phyloP scores from a whole-genome alignment of 208 protist genomes.

The Leishmania lainsoni region DNA sequence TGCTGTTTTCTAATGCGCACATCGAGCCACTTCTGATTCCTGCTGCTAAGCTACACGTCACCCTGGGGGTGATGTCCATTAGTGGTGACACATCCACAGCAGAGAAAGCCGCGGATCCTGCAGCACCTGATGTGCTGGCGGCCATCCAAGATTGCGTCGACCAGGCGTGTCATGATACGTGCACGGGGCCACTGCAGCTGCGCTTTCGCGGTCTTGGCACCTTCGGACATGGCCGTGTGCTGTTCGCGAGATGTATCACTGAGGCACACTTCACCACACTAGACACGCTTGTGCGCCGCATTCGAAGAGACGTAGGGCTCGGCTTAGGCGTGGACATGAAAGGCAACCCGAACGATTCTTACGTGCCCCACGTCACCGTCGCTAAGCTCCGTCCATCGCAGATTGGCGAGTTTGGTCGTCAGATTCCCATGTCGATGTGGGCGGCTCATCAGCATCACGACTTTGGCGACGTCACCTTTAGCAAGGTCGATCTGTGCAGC shows the following conservation, averaged over 20 bases:
- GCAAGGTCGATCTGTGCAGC: constrained; percentile 64
- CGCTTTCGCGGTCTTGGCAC: constrained; percentile 84
- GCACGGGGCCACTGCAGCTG: constrained; percentile 61
- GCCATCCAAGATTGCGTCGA: constrained; percentile 49
- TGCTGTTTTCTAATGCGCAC: constrained; percentile 64
- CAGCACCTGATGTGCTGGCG: constrained; percentile 22
- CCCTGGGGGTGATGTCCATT: constrained; percentile 80
- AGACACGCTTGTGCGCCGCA: constrained; percentile 54
- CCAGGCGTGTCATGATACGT: constrained; percentile 39
- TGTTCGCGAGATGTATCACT: constrained; percentile 69
- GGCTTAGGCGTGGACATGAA: constrained; percentile 77
- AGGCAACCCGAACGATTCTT: constrained; percentile 89
- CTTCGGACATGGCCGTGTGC: constrained; percentile 75
- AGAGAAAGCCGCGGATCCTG: not conserved
- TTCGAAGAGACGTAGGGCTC: constrained; percentile 53
- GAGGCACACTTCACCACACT: constrained; percentile 70
- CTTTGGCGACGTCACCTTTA: constrained; percentile 87
- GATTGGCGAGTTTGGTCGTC: constrained; percentile 44
- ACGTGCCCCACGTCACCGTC: constrained; percentile 88
- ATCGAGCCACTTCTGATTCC: constrained; percentile 72
- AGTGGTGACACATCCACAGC: constrained; percentile 2
- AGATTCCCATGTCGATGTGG: constrained; percentile 69
- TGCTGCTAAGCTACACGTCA: constrained; percentile 73
- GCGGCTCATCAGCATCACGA: constrained; percentile 72
- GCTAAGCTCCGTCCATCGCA: constrained; percentile 78